Percentiles rank a stretch among this genome's conserved stretches.
Evolutionary conservation across 108 stramenopile species (phyloP).

Genomic region (Schizochytrium sp.): DNA sequence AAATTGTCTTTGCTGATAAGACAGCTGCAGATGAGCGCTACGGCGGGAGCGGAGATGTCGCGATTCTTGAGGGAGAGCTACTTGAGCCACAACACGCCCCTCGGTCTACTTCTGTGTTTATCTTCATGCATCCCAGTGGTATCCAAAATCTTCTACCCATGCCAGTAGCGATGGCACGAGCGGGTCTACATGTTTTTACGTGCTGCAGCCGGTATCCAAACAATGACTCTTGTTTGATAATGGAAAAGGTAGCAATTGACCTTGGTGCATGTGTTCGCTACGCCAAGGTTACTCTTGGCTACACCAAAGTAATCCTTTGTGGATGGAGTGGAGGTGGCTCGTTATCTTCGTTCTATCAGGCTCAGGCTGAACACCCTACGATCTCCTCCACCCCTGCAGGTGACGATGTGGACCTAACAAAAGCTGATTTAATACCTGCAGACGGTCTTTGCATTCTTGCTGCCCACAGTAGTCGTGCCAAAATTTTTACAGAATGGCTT

Average conservation of each 20-base stretch:
- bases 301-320: conserved; percentile 34
- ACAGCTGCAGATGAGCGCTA: conserved; percentile 29
- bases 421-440: not conserved
- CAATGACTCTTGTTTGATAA: conserved; percentile 54
- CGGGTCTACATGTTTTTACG: conserved; percentile 36
- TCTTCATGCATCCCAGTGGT: conserved; percentile 57
- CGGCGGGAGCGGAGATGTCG: conserved; percentile 20
- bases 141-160: conserved; percentile 56
- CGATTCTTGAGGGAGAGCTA: conserved; percentile 48
- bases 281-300: conserved; percentile 52
- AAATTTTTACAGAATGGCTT: conserved; percentile 52
- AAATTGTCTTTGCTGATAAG: conserved; percentile 26
- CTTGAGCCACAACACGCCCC: not conserved
- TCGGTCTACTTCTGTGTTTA: not conserved
- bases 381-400: conserved; percentile 46
- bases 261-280: conserved; percentile 22
- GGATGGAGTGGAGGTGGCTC: conserved; percentile 60
- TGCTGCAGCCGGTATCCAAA: conserved; percentile 59
- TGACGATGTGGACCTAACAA: not conserved
- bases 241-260: conserved; percentile 57
- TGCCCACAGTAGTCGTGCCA: conserved; percentile 27
- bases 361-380: conserved; percentile 48
- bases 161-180: conserved; percentile 35
- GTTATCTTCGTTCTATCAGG: conserved; percentile 44
- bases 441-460: conserved; percentile 44